Percentiles rank a stretch among this genome's conserved stretches.
Conservation (phyloP, 2,329 filamentous ascomycete genomes). For the Diplocarpon rosae region DNA sequence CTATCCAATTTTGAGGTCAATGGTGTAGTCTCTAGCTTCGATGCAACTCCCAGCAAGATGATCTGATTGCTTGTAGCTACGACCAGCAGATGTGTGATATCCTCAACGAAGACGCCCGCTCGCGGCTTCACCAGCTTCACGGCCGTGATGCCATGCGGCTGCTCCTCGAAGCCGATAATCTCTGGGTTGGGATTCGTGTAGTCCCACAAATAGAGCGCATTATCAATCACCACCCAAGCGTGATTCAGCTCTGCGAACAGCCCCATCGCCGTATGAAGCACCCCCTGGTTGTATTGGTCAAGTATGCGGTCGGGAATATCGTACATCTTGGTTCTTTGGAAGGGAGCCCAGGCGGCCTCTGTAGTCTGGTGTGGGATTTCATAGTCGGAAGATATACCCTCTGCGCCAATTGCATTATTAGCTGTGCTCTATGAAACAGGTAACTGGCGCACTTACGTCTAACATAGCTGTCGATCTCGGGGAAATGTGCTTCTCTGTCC, state of each 20-base stretch:
- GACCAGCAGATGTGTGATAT: constrained; percentile 80
- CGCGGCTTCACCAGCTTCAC: constrained; percentile 81
- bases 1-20: constrained; percentile 57
- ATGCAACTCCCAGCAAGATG: constrained; percentile 72
- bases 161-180: constrained; percentile 84
- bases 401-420: constrained; percentile 35
- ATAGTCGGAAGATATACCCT: constrained; percentile 86
- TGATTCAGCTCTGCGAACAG: constrained; percentile 91
- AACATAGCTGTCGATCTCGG: constrained; percentile 81
- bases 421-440: constrained; percentile 5
- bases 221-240: constrained; percentile 93
- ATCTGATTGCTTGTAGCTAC: constrained; percentile 81
- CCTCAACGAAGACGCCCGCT: constrained; percentile 72
- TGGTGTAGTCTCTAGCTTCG: constrained; percentile 47
- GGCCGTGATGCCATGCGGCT: constrained; percentile 77
- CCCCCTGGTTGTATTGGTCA: constrained; percentile 78
- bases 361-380: constrained; percentile 52
- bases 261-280: constrained; percentile 87
- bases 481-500: constrained; percentile 66
- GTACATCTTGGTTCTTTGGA: constrained; percentile 77
- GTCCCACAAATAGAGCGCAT: constrained; percentile 94
- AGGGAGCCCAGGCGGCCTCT: constrained; percentile 71
- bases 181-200: constrained; percentile 89
- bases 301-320: constrained; percentile 87
- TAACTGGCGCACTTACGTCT: constrained; percentile 51